Conservation (phyloP, 23 red algal genomes). For the Pyropia yezoensis region DNA sequence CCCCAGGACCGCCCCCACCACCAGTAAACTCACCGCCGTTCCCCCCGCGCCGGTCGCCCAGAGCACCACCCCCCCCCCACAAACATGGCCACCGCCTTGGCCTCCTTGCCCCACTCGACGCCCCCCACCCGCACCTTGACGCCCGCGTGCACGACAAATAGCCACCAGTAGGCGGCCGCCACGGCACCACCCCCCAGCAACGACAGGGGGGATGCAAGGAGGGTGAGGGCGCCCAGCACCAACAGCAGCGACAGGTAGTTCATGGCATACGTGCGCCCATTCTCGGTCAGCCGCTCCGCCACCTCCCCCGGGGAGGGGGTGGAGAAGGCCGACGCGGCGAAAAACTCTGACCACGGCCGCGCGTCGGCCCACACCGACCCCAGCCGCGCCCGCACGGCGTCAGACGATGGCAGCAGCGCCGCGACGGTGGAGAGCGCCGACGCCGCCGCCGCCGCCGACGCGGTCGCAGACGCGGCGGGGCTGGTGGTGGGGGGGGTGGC, state of each 20-base stretch:
- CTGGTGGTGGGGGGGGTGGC: not conserved
- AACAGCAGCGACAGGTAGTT: slow-evolving; percentile 89
- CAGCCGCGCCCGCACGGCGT: slow-evolving; percentile 52
- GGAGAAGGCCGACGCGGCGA: slow-evolving; percentile 79
- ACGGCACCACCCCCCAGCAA: slow-evolving; percentile 75
- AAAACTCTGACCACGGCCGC: slow-evolving; percentile 88
- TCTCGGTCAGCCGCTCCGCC: slow-evolving; percentile 76
- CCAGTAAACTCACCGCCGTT: slow-evolving; percentile 72
- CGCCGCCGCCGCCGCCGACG: slow-evolving; percentile 4
- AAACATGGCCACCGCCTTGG: slow-evolving; percentile 61
- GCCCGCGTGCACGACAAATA: slow-evolving; percentile 82
- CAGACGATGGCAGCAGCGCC: slow-evolving; percentile 38
- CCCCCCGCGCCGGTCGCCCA: slow-evolving; percentile 92
- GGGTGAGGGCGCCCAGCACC: slow-evolving; percentile 63
- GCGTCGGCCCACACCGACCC: slow-evolving; percentile 72
- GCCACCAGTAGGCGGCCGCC: slow-evolving; percentile 69
- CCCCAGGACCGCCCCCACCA: slow-evolving; percentile 61
- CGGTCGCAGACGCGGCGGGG: not conserved
- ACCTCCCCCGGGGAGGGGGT: slow-evolving; percentile 73
- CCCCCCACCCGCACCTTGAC: slow-evolving; percentile 38
- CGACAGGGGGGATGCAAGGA: slow-evolving; percentile 78
- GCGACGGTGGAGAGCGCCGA: slow-evolving; percentile 28
- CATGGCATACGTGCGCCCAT: slow-evolving; percentile 62
- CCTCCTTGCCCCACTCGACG: slow-evolving; percentile 62
- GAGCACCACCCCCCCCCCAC: slow-evolving; percentile 65